Evolutionary conservation across 148 eudicot species (phyloP).

Genomic region (Chenopodium formosanum): DNA sequence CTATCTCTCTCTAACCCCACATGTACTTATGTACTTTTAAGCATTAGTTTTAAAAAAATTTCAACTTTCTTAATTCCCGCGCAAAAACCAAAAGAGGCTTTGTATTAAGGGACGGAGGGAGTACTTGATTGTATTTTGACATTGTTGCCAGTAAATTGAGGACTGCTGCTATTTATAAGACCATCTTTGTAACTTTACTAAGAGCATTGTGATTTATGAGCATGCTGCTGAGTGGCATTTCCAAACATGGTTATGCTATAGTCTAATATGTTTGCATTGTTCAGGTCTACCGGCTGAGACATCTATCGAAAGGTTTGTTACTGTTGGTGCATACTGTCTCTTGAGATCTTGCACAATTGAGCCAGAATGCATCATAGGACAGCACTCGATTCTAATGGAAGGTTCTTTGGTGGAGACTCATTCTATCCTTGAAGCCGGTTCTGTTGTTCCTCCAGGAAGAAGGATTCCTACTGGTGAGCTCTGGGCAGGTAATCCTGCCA

Average conservation of each 20-base stretch:
- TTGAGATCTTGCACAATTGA: conserved; percentile 94
- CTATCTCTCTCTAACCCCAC: too few relatives aligned
- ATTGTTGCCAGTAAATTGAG: background rate
- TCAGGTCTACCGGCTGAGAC: conserved; percentile 98
- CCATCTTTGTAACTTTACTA: background rate
- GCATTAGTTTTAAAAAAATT: too few relatives aligned
- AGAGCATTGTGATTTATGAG: background rate
- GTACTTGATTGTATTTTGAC: too few relatives aligned
- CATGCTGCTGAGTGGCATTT: background rate
- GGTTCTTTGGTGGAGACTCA: conserved; percentile 95
- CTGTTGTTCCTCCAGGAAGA: conserved; percentile 95
- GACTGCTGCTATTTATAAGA: background rate
- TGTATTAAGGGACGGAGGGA: too few relatives aligned
- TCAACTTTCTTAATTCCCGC: too few relatives aligned
- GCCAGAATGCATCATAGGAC: conserved; percentile 97
- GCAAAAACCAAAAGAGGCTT: too few relatives aligned
- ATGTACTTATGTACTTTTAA: too few relatives aligned
- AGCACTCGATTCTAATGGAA: conserved; percentile 95
- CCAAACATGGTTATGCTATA: background rate
- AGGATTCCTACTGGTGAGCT: conserved; percentile 95
- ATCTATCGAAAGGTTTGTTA: conserved; percentile 74
- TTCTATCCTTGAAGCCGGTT: conserved; percentile 96
- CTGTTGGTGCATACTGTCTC: conserved; percentile 86
- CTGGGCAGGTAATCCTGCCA: conserved; percentile 99
- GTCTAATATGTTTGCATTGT: conserved; percentile 5